phyloP scores from a whole-genome alignment of 1,139 yeast species.

The Waltiozyma sp. region DNA sequence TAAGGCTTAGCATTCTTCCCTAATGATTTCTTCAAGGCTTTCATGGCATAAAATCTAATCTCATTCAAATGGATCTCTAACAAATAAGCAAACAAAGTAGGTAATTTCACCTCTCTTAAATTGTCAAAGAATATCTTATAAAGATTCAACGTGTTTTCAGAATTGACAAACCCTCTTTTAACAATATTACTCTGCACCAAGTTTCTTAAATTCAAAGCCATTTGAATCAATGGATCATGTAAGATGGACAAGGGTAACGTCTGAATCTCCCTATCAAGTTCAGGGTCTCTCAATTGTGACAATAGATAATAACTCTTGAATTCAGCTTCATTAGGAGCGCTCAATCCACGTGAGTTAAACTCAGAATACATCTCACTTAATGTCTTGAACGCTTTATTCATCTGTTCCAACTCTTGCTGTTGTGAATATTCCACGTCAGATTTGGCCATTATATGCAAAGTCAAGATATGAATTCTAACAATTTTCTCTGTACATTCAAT shows the following conservation, averaged over 20 bases:
- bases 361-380: conserved; percentile 81
- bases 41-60: conserved; percentile 64
- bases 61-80: conserved; percentile 76
- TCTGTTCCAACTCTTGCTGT: conserved; percentile 92
- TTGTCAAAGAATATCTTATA: conserved; percentile 57
- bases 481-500: conserved; percentile 87
- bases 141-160: conserved; percentile 53
- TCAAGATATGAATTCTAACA: conserved; percentile 76
- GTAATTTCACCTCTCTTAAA: conserved; percentile 41
- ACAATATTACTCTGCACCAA: conserved; percentile 51
- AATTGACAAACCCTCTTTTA: conserved; percentile 44
- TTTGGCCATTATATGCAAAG: conserved; percentile 81
- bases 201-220: conserved; percentile 61
- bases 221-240: conserved; percentile 47
- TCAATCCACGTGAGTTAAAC: conserved; percentile 57
- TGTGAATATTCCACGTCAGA: conserved; percentile 70
- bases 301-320: conserved; percentile 80
- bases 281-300: conserved; percentile 77
- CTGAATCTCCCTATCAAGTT: conserved; percentile 68
- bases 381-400: conserved; percentile 85
- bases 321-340: conserved; percentile 81
- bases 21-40: conserved; percentile 53
- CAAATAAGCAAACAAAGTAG: conserved; percentile 63
- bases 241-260: conserved; percentile 49
- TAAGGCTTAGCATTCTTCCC: conserved; percentile 62